These are phyloP conservation scores for Amanita brunnescens DNA, from an alignment of 768 basidiomycete genomes.

Conservation along the genomic window DNA sequence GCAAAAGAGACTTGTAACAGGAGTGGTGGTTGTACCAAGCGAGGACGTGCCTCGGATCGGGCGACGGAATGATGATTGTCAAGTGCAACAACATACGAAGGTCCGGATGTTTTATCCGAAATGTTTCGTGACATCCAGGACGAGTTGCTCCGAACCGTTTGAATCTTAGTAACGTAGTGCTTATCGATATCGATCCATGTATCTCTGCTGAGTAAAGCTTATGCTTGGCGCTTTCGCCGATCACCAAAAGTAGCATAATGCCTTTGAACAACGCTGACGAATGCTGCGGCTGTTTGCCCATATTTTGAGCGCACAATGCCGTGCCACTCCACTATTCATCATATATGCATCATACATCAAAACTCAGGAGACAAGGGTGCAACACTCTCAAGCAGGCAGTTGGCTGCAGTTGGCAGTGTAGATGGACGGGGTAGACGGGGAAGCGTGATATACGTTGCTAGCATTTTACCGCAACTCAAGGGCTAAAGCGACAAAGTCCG, in stretches of 20 bases:
- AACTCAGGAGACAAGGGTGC: background rate
- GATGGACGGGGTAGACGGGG: too few relatives aligned
- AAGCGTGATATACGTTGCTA: too few relatives aligned
- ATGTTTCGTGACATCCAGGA: too few relatives aligned
- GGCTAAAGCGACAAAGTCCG: too few relatives aligned
- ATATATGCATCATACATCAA: background rate
- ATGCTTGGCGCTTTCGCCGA: background rate
- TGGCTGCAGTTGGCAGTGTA: too few relatives aligned
- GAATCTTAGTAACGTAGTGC: too few relatives aligned
- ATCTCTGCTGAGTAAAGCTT: too few relatives aligned
- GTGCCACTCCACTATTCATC: background rate
- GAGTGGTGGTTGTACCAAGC: background rate
- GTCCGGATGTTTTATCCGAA: background rate
- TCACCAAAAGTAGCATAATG: background rate
- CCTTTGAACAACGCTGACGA: background rate
- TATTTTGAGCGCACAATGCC: background rate
- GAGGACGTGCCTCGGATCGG: background rate
- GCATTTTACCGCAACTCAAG: too few relatives aligned
- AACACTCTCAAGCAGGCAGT: too few relatives aligned
- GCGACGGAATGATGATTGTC: background rate
- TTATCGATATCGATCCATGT: too few relatives aligned
- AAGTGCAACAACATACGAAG: background rate
- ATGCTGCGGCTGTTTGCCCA: background rate
- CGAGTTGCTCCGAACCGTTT: too few relatives aligned
- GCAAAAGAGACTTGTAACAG: background rate